Base-by-base conservation (phyloP, 257 asterid species). In the Hygrophila difformis region DNA sequence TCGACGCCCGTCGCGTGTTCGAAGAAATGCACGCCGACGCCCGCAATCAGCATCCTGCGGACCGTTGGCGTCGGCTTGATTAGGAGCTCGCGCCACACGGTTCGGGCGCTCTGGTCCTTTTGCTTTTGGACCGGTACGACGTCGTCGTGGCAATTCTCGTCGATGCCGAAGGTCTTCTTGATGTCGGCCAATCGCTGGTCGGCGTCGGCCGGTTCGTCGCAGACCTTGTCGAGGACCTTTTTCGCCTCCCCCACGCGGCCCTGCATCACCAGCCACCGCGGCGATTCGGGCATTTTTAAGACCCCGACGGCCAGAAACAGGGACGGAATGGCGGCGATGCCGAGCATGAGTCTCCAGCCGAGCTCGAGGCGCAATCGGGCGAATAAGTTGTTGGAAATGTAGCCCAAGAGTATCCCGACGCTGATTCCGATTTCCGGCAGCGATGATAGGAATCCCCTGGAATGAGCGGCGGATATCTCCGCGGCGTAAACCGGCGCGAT, bases 401-500 rank as follows among this genome's bases (percentile, higher is more conserved):
- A 79, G 0, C 94, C 94, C 0, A 80, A 67, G 24, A 84, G 38
- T 5, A 84, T 71, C 0, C 94, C 94, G 0, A 44, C 12, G 13
- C 85, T 77, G 55, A 84, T 84, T 16, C 92, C 92, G 8, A 84
- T 40, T 53, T 83, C 94, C 1, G 94, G 94, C 6, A 84, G 42
- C 0, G 93, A 77, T 0, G 93, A 61, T 1, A 84, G 50, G 22
- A 76, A 69, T 1, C 95, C 95, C 20, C 95, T 82, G 15, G 67
- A 55, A 14, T 61, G 47, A 0, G 95, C 84, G 0, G 93, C 55
- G 1, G 93, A 81, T 3, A 85, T 65, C 43, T 85, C 93, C 12
- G 91, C 93, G 0, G 91, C 74, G 37, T 85, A 85, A 7, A 84
- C 93, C 0, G 95, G 95, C 0, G 93, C 95, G 2, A 84, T 81